Evolutionary conservation across 345 rosid species (phyloP).

Genomic region (Eucalyptus microcorys): DNA sequence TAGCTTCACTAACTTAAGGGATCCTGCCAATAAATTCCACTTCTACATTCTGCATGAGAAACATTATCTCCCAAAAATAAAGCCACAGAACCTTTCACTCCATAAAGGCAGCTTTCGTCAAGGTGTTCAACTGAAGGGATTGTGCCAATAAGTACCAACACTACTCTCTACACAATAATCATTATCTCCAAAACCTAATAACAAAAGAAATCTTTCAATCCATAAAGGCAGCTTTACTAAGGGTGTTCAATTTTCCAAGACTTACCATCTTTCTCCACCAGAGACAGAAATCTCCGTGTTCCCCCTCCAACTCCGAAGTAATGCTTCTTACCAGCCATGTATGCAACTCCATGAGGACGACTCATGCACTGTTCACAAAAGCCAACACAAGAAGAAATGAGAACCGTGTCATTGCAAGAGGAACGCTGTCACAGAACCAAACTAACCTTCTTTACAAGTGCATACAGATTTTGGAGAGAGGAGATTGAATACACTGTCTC

Average conservation of each 20-base stretch:
- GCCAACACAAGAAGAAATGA: background rate
- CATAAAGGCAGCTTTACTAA: background rate
- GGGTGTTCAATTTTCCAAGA: background rate
- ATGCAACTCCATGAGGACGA: slow-evolving; percentile 53
- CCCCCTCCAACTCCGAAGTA: slow-evolving; percentile 99
- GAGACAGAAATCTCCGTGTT: slow-evolving; percentile 65
- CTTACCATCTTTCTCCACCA: slow-evolving; percentile 76
- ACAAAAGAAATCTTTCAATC: background rate
- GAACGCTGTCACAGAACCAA: background rate
- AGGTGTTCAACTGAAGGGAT: background rate
- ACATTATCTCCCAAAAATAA: background rate
- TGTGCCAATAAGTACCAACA: background rate
- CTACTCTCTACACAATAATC: background rate
- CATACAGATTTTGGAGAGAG: slow-evolving; percentile 53
- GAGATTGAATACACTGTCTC: slow-evolving; percentile 81
- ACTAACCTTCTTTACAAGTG: slow-evolving; percentile 61
- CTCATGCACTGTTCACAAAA: slow-evolving; percentile 34
- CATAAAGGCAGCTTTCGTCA: background rate
- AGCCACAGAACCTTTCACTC: background rate
- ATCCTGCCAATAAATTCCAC: background rate
- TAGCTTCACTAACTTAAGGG: background rate
- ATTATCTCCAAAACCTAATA: background rate
- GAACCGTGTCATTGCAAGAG: background rate
- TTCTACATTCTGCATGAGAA: background rate
- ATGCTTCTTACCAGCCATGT: slow-evolving; percentile 86